These are phyloP conservation scores for Aristolochia contorta DNA, from an alignment of 164 flowering plant species.

Conservation along the genomic window DNA sequence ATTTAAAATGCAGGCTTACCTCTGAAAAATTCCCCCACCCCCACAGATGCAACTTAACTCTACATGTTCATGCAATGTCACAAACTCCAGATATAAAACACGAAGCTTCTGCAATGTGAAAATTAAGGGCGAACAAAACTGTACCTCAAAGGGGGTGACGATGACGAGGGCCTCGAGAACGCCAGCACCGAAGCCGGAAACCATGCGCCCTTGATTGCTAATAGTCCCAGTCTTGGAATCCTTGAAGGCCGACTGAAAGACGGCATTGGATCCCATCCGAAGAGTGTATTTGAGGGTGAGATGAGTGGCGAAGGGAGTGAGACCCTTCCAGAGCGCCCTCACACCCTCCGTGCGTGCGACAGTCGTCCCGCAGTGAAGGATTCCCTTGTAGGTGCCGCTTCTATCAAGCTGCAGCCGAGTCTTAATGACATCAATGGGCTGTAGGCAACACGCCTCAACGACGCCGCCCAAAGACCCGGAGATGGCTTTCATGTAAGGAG, in stretches of 20 bases:
- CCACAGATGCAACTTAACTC: no score
- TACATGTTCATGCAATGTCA: no score
- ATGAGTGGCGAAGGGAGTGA: constrained; percentile 95
- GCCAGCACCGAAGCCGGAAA: constrained; percentile 90
- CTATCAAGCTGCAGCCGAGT: constrained; percentile 89
- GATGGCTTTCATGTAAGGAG: constrained; percentile 86
- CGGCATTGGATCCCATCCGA: constrained; percentile 94
- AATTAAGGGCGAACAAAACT: not conserved
- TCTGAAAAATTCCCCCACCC: no score
- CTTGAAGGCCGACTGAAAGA: constrained; percentile 70
- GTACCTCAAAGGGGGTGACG: constrained; percentile 92
- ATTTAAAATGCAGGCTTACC: no score
- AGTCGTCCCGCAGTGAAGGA: constrained; percentile 77
- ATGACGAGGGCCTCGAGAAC: constrained; percentile 89
- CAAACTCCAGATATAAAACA: no score
- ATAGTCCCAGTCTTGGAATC: constrained; percentile 64
- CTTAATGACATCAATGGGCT: constrained; percentile 95
- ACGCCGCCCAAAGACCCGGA: constrained; percentile 89
- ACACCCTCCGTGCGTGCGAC: constrained; percentile 60
- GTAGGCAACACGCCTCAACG: constrained; percentile 79
- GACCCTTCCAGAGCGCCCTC: constrained; percentile 91
- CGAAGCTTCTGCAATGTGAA: not conserved
- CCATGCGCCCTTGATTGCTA: constrained; percentile 45
- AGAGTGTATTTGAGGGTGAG: constrained; percentile 83
- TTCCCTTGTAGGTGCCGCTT: constrained; percentile 64